Evolutionary conservation across 164 flowering plant species (phyloP).

Genomic region (Malania oleifera): DNA sequence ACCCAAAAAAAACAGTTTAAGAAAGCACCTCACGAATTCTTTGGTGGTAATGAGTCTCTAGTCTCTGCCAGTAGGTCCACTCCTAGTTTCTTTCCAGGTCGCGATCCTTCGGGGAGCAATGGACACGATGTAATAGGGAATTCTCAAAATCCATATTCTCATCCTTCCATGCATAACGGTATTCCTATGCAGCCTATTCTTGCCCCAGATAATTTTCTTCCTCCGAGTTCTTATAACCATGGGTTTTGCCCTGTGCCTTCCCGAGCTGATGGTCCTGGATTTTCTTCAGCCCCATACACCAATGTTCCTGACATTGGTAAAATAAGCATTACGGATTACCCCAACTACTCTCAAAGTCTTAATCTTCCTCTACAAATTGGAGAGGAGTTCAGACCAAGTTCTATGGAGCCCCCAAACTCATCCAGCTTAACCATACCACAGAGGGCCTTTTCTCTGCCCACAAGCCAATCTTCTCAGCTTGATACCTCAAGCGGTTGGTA

Average conservation of each 20-base stretch:
- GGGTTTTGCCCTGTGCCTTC: slow-evolving; percentile 31
- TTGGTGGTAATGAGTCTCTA: slow-evolving; percentile 29
- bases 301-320: slow-evolving; percentile 48
- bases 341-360: slow-evolving; percentile 21
- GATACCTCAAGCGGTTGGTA: slow-evolving; percentile 20
- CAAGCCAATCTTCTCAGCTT: slow-evolving; percentile 19
- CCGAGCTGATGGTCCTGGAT: slow-evolving; percentile 33
- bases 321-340: slow-evolving; percentile 35
- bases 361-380: slow-evolving; percentile 26
- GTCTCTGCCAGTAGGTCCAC: slow-evolving; percentile 25
- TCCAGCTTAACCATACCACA: slow-evolving; percentile 24
- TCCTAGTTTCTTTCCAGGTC: slow-evolving; percentile 26
- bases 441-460: slow-evolving; percentile 19
- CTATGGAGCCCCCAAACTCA: slow-evolving; percentile 21
- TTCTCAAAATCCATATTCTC: slow-evolving; percentile 38
- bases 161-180: slow-evolving; percentile 34
- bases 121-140: slow-evolving; percentile 18
- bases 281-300: slow-evolving; percentile 28
- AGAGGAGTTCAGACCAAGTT: slow-evolving; percentile 23
- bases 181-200: slow-evolving; percentile 31
- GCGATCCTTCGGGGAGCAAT: slow-evolving; percentile 32
- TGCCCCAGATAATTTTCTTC: slow-evolving; percentile 26
- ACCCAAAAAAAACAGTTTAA: slow-evolving; percentile 30
- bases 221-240: slow-evolving; percentile 28
- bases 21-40: slow-evolving; percentile 55